Evolutionary conservation across 768 basidiomycete species (phyloP).

Genomic region (Boletus speciosus): DNA sequence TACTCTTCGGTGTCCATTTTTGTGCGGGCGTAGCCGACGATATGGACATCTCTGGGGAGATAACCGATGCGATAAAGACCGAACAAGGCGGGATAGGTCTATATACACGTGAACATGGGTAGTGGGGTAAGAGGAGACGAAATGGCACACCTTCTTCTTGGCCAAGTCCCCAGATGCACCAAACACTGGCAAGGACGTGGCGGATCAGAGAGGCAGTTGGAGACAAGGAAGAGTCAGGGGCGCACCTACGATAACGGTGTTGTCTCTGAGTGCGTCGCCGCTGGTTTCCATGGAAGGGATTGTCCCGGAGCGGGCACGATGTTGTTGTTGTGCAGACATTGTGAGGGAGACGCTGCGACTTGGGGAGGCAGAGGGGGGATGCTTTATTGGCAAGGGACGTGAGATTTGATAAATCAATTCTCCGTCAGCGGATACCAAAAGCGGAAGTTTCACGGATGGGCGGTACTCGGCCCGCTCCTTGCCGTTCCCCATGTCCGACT

Average conservation of each 20-base stretch:
- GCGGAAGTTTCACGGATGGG: background rate
- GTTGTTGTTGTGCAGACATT: constrained; percentile 35
- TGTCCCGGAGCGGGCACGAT: constrained; percentile 67
- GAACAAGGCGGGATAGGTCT: constrained; percentile 97
- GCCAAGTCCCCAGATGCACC: constrained; percentile 97
- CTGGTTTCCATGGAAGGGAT: constrained; percentile 87
- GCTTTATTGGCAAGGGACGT: constrained; percentile 25
- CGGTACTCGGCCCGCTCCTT: constrained; percentile 5
- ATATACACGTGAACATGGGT: constrained; percentile 39
- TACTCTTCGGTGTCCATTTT: constrained; percentile 89
- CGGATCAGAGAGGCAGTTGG: constrained; percentile 8
- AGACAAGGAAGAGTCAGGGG: constrained; percentile 16
- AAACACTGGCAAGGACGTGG: constrained; percentile 53
- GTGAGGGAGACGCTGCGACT: background rate
- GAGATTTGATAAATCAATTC: constrained; percentile 5
- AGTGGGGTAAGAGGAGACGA: background rate
- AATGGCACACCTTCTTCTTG: constrained; percentile 85
- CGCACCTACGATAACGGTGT: constrained; percentile 86
- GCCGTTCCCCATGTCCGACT: constrained; percentile 25
- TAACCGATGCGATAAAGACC: constrained; percentile 76
- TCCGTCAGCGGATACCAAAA: constrained; percentile 11
- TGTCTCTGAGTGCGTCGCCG: constrained; percentile 73
- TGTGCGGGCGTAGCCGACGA: constrained; percentile 95
- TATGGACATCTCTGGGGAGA: constrained; percentile 80
- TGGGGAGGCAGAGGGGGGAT: background rate